Conservation (phyloP, 352 stramenopile genomes). For the Phytophthora tentaculata region DNA sequence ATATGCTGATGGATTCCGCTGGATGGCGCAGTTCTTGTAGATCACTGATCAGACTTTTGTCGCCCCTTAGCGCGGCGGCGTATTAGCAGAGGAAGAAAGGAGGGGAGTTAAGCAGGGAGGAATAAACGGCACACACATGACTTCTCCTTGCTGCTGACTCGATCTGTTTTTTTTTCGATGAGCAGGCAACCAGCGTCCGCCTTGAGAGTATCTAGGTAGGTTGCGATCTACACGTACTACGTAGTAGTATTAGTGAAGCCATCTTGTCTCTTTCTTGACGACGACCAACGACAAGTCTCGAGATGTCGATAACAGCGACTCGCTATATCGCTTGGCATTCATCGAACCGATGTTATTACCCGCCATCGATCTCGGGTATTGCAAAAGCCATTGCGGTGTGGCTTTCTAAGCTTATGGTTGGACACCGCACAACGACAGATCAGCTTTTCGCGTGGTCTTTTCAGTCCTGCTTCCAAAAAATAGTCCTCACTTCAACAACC, state of each 20-base stretch:
- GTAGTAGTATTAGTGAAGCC: conserved; percentile 19
- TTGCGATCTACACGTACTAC: conserved; percentile 23
- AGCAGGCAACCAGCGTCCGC: too few species aligned
- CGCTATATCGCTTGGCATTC: too few species aligned
- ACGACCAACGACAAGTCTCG: conserved; percentile 2
- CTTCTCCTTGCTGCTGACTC: conserved; percentile 6
- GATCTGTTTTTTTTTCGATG: too few species aligned
- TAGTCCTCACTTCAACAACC: conserved; percentile 19
- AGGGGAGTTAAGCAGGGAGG: conserved; percentile 19
- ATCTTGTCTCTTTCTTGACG: conserved; percentile 4
- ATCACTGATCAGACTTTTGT: conserved; percentile 27
- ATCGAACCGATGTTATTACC: too few species aligned
- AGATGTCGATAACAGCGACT: too few species aligned
- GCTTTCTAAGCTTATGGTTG: too few species aligned
- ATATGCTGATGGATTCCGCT: conserved; percentile 96
- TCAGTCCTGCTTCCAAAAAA: too few species aligned
- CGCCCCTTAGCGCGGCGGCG: conserved; percentile 8
- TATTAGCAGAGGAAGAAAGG: conserved; percentile 35
- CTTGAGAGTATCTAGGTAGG: too few species aligned
- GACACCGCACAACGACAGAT: too few species aligned
- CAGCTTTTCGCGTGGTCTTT: too few species aligned
- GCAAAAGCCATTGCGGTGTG: too few species aligned
- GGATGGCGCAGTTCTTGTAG: conserved; percentile 92
- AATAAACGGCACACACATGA: conserved; percentile 36
- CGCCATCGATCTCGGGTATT: too few species aligned